These are phyloP conservation scores for Alternaria sp. DNA, from an alignment of 2,329 filamentous ascomycete species.

Conservation along the genomic window DNA sequence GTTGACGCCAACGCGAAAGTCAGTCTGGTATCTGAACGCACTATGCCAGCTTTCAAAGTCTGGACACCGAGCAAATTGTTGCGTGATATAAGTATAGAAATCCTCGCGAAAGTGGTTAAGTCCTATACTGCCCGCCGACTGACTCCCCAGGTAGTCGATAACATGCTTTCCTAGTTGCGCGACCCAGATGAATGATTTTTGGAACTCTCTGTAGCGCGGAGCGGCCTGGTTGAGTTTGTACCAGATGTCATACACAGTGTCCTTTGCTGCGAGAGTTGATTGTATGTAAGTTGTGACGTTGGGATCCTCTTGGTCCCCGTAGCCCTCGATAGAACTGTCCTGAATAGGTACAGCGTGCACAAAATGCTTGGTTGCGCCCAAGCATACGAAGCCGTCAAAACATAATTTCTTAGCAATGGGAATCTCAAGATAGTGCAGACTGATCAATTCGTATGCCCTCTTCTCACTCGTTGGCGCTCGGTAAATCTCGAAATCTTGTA, in stretches of 20 bases:
- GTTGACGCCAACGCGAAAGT: slow-evolving; percentile 70
- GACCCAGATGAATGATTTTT: slow-evolving; percentile 73
- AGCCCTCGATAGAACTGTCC: slow-evolving; percentile 71
- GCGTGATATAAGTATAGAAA: too few species aligned
- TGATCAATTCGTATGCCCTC: slow-evolving; percentile 17
- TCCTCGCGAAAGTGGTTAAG: slow-evolving; percentile 63
- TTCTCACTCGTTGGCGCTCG: background rate
- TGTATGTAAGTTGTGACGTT: slow-evolving; percentile 70
- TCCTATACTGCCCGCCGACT: slow-evolving; percentile 48
- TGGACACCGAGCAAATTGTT: slow-evolving; percentile 54
- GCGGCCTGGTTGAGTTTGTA: slow-evolving; percentile 69
- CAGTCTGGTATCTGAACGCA: slow-evolving; percentile 52
- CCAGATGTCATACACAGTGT: slow-evolving; percentile 59
- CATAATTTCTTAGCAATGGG: slow-evolving; percentile 21
- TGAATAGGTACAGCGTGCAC: slow-evolving; percentile 66
- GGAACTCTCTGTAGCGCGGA: slow-evolving; percentile 68
- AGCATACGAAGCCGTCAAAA: slow-evolving; percentile 54
- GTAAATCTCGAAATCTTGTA: slow-evolving; percentile 40
- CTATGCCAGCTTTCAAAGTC: slow-evolving; percentile 65
- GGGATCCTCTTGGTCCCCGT: slow-evolving; percentile 61
- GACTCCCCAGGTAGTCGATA: slow-evolving; percentile 72
- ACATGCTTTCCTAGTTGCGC: slow-evolving; percentile 75
- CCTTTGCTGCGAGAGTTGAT: slow-evolving; percentile 52
- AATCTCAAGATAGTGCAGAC: slow-evolving; percentile 23
- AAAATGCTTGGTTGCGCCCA: slow-evolving; percentile 56